A percentile compares a stretch with the other conserved stretches of the same genome.
Conservation (phyloP, 176 grass and related monocot species). For the Musa schizocarpa region DNA sequence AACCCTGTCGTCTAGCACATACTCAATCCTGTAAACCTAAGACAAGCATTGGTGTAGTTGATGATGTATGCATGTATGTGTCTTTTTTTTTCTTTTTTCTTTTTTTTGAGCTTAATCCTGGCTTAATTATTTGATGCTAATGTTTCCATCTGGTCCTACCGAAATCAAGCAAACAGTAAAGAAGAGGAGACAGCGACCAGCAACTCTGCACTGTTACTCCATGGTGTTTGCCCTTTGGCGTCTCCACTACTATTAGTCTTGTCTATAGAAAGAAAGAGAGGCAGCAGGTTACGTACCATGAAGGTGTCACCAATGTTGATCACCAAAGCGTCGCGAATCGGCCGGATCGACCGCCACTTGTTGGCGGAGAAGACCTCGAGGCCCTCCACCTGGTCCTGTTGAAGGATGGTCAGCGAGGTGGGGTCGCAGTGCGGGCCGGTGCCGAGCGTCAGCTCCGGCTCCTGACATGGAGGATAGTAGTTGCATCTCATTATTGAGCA, state of each 20-base stretch:
- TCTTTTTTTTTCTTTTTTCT: too few relatives aligned
- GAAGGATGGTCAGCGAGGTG: conserved; percentile 79
- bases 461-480: conserved; percentile 89
- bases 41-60: too few relatives aligned
- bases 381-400: conserved; percentile 76
- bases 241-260: neutral
- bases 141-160: too few relatives aligned
- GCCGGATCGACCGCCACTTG: conserved; percentile 58
- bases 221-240: too few relatives aligned
- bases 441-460: conserved; percentile 80
- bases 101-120: too few relatives aligned
- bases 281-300: conserved; percentile 44
- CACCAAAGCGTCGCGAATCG: conserved; percentile 60
- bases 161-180: too few relatives aligned
- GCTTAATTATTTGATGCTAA: too few relatives aligned
- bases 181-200: too few relatives aligned
- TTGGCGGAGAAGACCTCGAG: conserved; percentile 76
- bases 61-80: too few relatives aligned
- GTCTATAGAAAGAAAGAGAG: neutral
- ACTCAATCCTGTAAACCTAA: too few relatives aligned
- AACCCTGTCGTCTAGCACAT: too few relatives aligned
- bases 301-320: conserved; percentile 97
- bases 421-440: conserved; percentile 88
- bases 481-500: conserved; percentile 91
- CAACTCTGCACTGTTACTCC: too few relatives aligned